A percentile compares a stretch with the other conserved stretches of the same genome.
These are phyloP conservation scores for Coemansia sp. DNA, from an alignment of 192 early-diverging fungal genomes.

Conservation along the genomic window DNA sequence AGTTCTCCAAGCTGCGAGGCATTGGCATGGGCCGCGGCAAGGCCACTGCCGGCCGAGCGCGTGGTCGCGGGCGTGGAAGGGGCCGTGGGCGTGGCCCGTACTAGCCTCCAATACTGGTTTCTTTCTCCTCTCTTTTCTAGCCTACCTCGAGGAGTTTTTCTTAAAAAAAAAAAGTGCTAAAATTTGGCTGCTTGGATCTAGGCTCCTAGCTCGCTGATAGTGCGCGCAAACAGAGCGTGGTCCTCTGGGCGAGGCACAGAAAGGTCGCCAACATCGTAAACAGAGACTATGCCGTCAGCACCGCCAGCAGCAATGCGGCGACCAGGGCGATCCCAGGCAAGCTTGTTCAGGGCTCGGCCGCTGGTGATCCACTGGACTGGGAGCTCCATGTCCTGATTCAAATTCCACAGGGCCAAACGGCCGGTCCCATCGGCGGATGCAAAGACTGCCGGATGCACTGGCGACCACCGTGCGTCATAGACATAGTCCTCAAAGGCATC, in stretches of 20 bases:
- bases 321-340: constrained; percentile 93
- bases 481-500: constrained; percentile 95
- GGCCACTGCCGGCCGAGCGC: constrained; percentile 10
- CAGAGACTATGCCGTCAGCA: constrained; percentile 76
- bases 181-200: background rate
- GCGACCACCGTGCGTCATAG: constrained; percentile 97
- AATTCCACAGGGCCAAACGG: constrained; percentile 88
- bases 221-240: constrained; percentile 35
- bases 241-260: constrained; percentile 45
- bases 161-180: background rate
- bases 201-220: constrained; percentile 18
- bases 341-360: constrained; percentile 84
- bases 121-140: background rate
- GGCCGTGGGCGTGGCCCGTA: constrained; percentile 35
- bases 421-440: constrained; percentile 89
- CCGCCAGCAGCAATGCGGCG: constrained; percentile 76
- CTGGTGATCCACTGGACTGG: constrained; percentile 26
- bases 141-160: background rate
- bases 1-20: constrained; percentile 48
- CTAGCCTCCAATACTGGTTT: background rate
- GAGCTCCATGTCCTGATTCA: constrained; percentile 87
- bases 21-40: constrained; percentile 55
- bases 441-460: constrained; percentile 92
- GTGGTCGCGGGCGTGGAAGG: constrained; percentile 23
- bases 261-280: constrained; percentile 94